Conservation (phyloP, 176 grass and related monocot species). For the Aegilops speltoides region DNA sequence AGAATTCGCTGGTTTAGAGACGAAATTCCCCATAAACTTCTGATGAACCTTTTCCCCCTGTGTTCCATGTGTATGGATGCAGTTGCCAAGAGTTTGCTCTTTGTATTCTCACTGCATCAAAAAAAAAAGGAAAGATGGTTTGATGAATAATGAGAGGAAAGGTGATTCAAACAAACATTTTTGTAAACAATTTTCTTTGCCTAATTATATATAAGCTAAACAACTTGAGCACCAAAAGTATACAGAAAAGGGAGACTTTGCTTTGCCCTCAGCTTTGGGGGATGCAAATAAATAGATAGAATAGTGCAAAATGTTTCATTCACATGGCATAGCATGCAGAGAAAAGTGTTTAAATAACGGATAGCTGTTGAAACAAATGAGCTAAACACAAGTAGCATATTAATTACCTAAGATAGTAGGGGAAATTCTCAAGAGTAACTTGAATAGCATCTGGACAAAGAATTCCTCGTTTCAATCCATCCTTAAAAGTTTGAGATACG, state of each 20-base stretch:
- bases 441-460: constrained; percentile 60
- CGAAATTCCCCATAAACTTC: constrained; percentile 40
- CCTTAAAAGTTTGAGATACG: constrained; percentile 51
- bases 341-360: background rate
- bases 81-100: constrained; percentile 53
- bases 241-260: background rate
- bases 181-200: background rate
- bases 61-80: constrained; percentile 58
- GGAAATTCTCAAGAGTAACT: constrained; percentile 70
- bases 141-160: constrained; percentile 20
- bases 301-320: background rate
- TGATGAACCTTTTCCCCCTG: constrained; percentile 37
- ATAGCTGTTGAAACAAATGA: constrained; percentile 17
- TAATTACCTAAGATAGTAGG: constrained; percentile 83
- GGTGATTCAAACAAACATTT: background rate
- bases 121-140: constrained; percentile 14
- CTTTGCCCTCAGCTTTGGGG: background rate
- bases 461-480: constrained; percentile 64
- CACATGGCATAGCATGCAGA: background rate
- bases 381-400: constrained; percentile 14
- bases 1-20: constrained; percentile 70
- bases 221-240: background rate
- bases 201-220: background rate
- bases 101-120: constrained; percentile 60
- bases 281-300: background rate